Base-by-base conservation (phyloP, 73 alveolate genomes). In the Paraurostyla sp. region DNA sequence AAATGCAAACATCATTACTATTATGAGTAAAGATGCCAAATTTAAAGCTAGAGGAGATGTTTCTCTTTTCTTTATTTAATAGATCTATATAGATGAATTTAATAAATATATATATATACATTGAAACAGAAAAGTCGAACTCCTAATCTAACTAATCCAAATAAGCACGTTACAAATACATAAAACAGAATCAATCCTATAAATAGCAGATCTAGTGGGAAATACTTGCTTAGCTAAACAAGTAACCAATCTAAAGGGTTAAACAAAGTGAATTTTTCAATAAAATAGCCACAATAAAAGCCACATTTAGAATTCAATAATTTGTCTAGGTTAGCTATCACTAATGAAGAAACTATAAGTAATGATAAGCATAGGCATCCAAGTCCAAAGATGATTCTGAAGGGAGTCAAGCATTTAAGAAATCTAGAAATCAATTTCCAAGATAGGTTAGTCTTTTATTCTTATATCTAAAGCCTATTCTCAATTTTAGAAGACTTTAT, bases 81-180 rank as follows among this genome's bases (percentile, higher is more conserved):
- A 94, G 22, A 80, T 52, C 95, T 89, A 65, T n/a, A 59, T 18
- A n/a, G 7, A 22, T 38, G 0, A 52, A 82, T 1, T 0, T 40
- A 29, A 23, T n/a, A 82, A 59, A 76, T 59, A 75, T 36, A 38
- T 7, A 2, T 36, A 38, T 30, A 38, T 73, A 73, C 71, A 73
- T 43, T 89, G 43, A 83, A 69, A 68, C 75, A 85, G 51, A 78
- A 71, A 56, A 90, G 29, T 48, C 87, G 71, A 1, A 94, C 84
- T 42, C 98, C 98, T 0, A 93, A 42, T 80, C 89, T 89, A 1
- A 93, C 89, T 11, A 94, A 89, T 0, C 97, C 98, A 80, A 92
- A 94, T 11, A 94, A 71, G 43, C 92, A 84, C 50, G 96, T 58
- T 11, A 94, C 83, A 49, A 92, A 92, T 29, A 84, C 91, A 71